Evolutionary conservation across 352 stramenopile species (phyloP), one percentile per base, ranked within the genome.

Genomic region (Phytophthora europaea): DNA sequence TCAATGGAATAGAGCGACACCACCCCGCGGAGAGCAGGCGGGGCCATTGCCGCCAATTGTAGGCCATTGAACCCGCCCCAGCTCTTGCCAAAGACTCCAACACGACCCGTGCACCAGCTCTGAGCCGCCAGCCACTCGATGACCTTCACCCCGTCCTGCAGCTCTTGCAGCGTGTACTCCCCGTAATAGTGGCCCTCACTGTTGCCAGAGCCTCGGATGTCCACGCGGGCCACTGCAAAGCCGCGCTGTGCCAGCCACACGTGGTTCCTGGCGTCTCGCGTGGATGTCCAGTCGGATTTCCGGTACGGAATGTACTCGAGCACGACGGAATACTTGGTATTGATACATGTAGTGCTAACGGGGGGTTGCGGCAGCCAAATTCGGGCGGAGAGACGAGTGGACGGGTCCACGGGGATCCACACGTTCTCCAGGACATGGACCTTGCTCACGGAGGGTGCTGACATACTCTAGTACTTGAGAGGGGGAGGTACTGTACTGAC

Each of bases 301-400:
- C 81, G 79, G 70, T 88, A 88, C 58, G 81, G 81, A 55, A 88
- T 67, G 70, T 88, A 88, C 79, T 88, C 81, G 45, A 88, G 76
- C 55, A 88, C 73, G 22, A 85, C 79, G 1, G 81, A 81, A 65
- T 74, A 83, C 28, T 65, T 71, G 26, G 47, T 8, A 13, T 57
- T 18, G 13, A 51, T 15, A 31, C 26, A 6, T 4, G 26, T 31
- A 15, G 36, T 10, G 13, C 40, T 15, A 10, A 2, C n/a, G 1
- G 33, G 40, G 7, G 55, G 52, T 50, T 80, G 61, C 28, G 79
- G 79, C 36, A 85, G 34, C 79, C 79, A 85, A 8, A 85, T 70
- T 52, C 76, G 65, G 12, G 76, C 73, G 3, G 79, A 85, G 22
- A 85, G 67, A 0, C 71, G 75, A 18, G 69, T 77, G 12, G 22